These are phyloP conservation scores for Gossypium rotundifolium DNA, from an alignment of 345 rosid species.

Conservation along the genomic window DNA sequence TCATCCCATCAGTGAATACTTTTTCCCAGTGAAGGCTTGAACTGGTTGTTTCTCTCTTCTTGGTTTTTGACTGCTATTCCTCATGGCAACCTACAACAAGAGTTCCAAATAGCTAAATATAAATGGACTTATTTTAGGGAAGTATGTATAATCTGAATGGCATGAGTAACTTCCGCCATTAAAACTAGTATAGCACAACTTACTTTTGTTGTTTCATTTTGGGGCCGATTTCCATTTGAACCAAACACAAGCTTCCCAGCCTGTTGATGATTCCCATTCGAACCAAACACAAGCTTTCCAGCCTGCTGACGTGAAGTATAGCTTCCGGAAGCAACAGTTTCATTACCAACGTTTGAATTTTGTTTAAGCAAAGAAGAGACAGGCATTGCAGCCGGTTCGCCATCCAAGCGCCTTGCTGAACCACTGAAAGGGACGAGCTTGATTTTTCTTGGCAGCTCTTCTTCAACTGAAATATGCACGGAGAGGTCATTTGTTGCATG, in stretches of 20 bases:
- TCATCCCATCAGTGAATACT: constrained; percentile 45
- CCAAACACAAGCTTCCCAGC: constrained; percentile 53
- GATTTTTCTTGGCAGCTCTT: constrained; percentile 37
- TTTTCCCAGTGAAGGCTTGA: constrained; percentile 62
- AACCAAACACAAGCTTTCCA: constrained; percentile 49
- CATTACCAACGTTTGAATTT: constrained; percentile 15
- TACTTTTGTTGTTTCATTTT: constrained; percentile 32
- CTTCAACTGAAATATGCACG: constrained; percentile 25
- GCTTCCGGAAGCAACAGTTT: constrained; percentile 20
- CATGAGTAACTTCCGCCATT: background rate
- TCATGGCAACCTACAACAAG: constrained; percentile 23
- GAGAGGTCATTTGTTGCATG: background rate
- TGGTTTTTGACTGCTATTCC: constrained; percentile 26
- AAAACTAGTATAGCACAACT: background rate
- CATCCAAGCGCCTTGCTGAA: constrained; percentile 50
- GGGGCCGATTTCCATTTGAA: constrained; percentile 28
- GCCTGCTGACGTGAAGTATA: constrained; percentile 17
- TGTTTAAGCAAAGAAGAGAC: constrained; percentile 11
- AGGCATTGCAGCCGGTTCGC: constrained; percentile 26
- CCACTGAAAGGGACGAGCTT: constrained; percentile 55
- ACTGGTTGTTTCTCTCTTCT: constrained; percentile 35
- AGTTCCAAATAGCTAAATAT: background rate
- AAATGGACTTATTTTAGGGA: background rate
- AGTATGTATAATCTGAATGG: background rate
- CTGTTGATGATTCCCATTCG: constrained; percentile 23